Evolutionary conservation across 2,329 filamentous ascomycete species (phyloP).

Genomic region (Arthroderma sp.): DNA sequence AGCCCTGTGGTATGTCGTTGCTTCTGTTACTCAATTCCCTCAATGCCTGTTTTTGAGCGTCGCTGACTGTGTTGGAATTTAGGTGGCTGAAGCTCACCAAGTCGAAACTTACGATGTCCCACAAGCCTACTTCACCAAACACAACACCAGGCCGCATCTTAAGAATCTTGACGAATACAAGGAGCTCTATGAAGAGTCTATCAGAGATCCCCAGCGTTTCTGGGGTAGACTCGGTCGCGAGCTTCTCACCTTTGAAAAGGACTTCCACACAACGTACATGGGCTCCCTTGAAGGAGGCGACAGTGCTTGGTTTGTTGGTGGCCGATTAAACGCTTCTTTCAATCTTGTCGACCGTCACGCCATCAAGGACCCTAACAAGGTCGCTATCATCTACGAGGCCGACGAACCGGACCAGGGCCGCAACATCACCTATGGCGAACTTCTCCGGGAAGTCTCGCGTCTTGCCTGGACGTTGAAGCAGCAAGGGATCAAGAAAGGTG

Average conservation of each 20-base stretch:
- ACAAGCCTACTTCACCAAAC: slow-evolving; percentile 44
- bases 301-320: slow-evolving; percentile 88
- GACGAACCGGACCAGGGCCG: slow-evolving; percentile 81
- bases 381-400: slow-evolving; percentile 97
- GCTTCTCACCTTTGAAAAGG: slow-evolving; percentile 75
- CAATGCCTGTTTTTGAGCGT: no score
- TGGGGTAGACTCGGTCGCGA: slow-evolving; percentile 80
- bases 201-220: slow-evolving; percentile 76
- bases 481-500: slow-evolving; percentile 93
- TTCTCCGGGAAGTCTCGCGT: slow-evolving; percentile 80
- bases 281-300: slow-evolving; percentile 70
- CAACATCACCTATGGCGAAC: slow-evolving; percentile 82
- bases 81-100: slow-evolving; percentile 36
- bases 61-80: not conserved
- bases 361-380: slow-evolving; percentile 81
- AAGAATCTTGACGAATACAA: slow-evolving; percentile 49
- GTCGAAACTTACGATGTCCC: slow-evolving; percentile 44
- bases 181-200: slow-evolving; percentile 64
- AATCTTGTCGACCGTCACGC: slow-evolving; percentile 96
- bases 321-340: slow-evolving; percentile 86
- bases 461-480: slow-evolving; percentile 79
- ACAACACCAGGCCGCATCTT: slow-evolving; percentile 48
- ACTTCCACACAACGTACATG: slow-evolving; percentile 78
- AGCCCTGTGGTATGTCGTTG: no score
- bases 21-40: no score